phyloP scores from a whole-genome alignment of 2,329 filamentous ascomycete species.

The Aschersonia sp. region DNA sequence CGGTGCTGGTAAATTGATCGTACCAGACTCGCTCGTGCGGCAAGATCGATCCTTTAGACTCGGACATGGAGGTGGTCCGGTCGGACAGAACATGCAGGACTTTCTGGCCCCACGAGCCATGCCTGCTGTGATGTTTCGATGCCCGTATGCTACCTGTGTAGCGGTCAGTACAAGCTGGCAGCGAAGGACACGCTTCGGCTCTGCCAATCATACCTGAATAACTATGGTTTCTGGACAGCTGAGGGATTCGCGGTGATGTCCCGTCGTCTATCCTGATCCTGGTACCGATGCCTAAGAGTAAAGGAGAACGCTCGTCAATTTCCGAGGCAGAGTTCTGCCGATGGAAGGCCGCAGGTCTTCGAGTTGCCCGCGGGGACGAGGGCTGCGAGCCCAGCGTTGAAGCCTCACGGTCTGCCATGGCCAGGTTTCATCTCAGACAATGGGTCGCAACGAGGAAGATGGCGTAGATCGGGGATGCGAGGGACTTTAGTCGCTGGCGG shows the following conservation, averaged over 20 bases:
- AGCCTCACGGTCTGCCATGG: conserved; percentile 17
- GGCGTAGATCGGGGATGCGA: no score
- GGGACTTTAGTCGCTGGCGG: no score
- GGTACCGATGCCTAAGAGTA: conserved; percentile 23
- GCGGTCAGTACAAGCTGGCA: background rate
- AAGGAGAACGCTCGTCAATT: conserved; percentile 28
- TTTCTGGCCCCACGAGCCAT: conserved; percentile 44
- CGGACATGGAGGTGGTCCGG: conserved; percentile 40
- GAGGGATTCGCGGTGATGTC: conserved; percentile 12
- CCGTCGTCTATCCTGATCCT: conserved; percentile 24
- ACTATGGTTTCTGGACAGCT: conserved; percentile 26
- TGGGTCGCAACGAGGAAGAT: no score
- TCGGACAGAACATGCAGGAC: conserved; percentile 47
- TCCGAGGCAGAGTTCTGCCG: conserved; percentile 15
- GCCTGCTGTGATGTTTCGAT: conserved; percentile 38
- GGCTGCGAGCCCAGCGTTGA: conserved; percentile 15
- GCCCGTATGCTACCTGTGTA: conserved; percentile 21
- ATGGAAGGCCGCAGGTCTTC: conserved; percentile 12
- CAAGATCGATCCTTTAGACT: conserved; percentile 51
- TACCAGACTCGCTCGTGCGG: conserved; percentile 91
- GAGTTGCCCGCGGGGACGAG: conserved; percentile 16
- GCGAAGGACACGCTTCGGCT: background rate
- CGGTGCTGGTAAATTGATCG: conserved; percentile 93
- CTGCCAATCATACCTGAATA: conserved; percentile 20
- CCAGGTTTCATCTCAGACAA: background rate